Evolutionary conservation across 768 basidiomycete genomes (phyloP), one percentile per base, ranked within the genome.

Genomic region (Zangia roseola): DNA sequence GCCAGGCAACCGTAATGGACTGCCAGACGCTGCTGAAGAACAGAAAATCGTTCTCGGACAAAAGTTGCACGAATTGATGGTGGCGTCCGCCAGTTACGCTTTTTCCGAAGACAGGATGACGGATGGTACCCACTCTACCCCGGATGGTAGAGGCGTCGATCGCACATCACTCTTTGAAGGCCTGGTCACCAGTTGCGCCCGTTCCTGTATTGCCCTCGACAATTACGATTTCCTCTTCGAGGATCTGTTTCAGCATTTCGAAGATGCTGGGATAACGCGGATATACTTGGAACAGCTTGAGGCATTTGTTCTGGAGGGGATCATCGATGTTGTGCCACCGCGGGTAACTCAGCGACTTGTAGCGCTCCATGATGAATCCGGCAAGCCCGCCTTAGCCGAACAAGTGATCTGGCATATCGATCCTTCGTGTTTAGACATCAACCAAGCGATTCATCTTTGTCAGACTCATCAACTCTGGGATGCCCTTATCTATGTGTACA

Each of bases 361-460:
- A 42, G 78, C 80, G 2, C 69, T 90, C 36, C 90, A 97, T 58
- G 88, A 86, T 39, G 80, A 83, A 26, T 77, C 82, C 37, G 75
- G 74, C 12, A 80, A 84, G 30, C 82, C 86, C 8, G 88, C 90
- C 41, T 74, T 83, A 4, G 90, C 88, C 2, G 94, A 99, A 66
- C 81, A 82, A 25, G 74, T 97, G 48, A 95, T 99, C 46, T 97
- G 94, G 93, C 91, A 95, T 63, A 91, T 97, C 55, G 91, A 97
- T 57, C 93, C 95, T 1, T 71, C 80, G 2, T 91, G 86, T 57
- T 71, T 99, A 50, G 97, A 99, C 62, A 84, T 97, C 69, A 90
- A 97, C 61, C 95, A 97, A 69, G 87, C 88, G 5, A 88, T 97
- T 55, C 77, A 68, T 21, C 76, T 99, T 5, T 99, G 97, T 61